Base-by-base conservation (phyloP, 2,329 filamentous ascomycete species). In the Xylariaceae sp. region DNA sequence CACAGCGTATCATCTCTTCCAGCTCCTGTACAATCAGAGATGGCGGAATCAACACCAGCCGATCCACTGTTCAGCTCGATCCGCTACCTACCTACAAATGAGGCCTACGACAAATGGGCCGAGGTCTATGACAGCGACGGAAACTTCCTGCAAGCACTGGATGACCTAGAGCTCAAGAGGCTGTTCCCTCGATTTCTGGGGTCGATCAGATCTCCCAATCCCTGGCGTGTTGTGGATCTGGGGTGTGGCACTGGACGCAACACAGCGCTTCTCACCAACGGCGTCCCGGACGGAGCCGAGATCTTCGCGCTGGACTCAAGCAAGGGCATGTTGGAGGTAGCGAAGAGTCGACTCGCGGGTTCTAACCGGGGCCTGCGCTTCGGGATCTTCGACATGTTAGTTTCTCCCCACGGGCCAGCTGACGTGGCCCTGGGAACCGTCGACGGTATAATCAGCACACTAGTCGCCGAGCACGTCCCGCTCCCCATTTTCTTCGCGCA, bases 201-300 rank as follows among this genome's bases (percentile, higher is more conserved):
- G 2, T 52, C 55, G 9, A 52, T 66, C 31, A 43, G 39, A 28
- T 47, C 48, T 12, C 33, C 50, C 27, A 49, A 50, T 29, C 52
- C 55, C 2, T 47, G 66, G 36, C 66, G 61, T 21, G 50, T 79
- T 18, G 61, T 82, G n/a, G 79, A 83, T 50, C 61, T 83, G 2
- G 80, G 79, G 16, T 82, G 78, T 51, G 80, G 80, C 2, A 84
- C 80, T 0, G 79, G 76, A 2, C 67, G 80, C 24, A 83, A 79
- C 49, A 83, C 78, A 0, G 44, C 67, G 3, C 74, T 73, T 28
- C 63, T 83, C 2, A 52, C 68, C n/a, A n/a, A n/a, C 14, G 39
- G 40, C 15, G 63, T 63, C 34, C 31, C 59, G 9, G 50, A 53
- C 11, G n/a, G n/a, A n/a, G 53, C 64, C 3, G 46, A 63, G 14